phyloP scores from a whole-genome alignment of 2,329 filamentous ascomycete species.

The Passalora sequoiae region DNA sequence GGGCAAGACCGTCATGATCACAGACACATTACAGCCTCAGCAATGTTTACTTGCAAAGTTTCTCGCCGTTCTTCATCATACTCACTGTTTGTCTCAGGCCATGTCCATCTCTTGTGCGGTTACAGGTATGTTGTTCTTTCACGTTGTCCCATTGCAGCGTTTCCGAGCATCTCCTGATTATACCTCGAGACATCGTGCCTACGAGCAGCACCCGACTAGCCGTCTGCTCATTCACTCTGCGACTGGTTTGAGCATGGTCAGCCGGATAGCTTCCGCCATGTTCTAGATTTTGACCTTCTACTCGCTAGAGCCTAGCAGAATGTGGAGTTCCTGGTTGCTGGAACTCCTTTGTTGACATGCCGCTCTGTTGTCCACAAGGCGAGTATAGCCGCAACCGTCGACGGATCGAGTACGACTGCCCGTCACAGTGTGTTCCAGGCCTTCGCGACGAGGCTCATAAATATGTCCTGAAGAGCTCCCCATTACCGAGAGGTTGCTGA shows the following conservation, averaged over 20 bases:
- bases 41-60: neutral
- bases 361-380: conserved; percentile 10
- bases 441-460: conserved; percentile 4
- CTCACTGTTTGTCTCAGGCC: conserved; percentile 3
- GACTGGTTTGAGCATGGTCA: conserved; percentile 5
- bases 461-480: conserved; percentile 8
- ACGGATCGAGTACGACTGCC: conserved; percentile 7
- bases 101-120: neutral
- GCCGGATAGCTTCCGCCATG: neutral
- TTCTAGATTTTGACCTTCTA: conserved; percentile 7
- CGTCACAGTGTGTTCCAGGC: conserved; percentile 3
- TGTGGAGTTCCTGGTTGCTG: conserved; percentile 6
- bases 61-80: conserved; percentile 5
- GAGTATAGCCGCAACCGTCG: conserved; percentile 18
- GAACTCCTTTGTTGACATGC: conserved; percentile 12
- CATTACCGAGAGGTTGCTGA: neutral
- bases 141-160: conserved; percentile 5
- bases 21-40: neutral
- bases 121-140: conserved; percentile 7
- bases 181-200: conserved; percentile 7
- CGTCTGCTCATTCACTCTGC: neutral
- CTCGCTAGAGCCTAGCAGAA: conserved; percentile 4
- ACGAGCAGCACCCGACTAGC: conserved; percentile 1
- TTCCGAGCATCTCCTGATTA: conserved; percentile 10
- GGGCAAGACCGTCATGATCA: neutral